A percentile compares a stretch with the other conserved stretches of the same genome.
These are phyloP conservation scores for Curvularia sp. DNA, from an alignment of 2,329 filamentous ascomycete genomes.

Conservation along the genomic window DNA sequence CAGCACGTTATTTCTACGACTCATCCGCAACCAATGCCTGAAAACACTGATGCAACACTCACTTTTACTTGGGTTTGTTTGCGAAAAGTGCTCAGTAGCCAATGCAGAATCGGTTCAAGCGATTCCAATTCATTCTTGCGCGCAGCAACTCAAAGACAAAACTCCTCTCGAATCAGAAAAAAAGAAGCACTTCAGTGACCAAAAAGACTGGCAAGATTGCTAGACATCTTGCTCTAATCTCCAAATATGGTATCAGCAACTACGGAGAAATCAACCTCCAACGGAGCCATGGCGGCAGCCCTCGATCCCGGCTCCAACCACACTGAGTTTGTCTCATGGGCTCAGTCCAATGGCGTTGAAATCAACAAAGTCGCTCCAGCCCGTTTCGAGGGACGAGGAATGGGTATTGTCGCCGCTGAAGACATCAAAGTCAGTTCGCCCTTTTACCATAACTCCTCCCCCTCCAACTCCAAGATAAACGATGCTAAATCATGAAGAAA, in stretches of 20 bases:
- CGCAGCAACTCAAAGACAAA: not conserved
- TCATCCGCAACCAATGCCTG: not conserved
- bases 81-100: not conserved
- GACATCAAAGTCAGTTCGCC: constrained; percentile 64
- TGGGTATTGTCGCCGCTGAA: constrained; percentile 77
- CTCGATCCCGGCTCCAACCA: constrained; percentile 50
- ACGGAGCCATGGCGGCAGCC: constrained; percentile 38
- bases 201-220: not conserved
- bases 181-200: not conserved
- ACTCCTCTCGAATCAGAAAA: not conserved
- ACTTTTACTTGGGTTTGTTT: not conserved
- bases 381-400: constrained; percentile 72
- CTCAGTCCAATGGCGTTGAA: constrained; percentile 66
- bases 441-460: not conserved
- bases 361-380: constrained; percentile 72
- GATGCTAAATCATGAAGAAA: constrained; percentile 54
- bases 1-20: constrained; percentile 15
- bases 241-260: too few relatives aligned
- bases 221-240: not conserved
- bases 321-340: constrained; percentile 72
- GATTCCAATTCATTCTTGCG: not conserved
- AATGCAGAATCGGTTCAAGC: not conserved
- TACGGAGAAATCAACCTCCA: not conserved
- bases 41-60: not conserved
- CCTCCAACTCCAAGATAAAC: not conserved